Evolutionary conservation across 2,329 filamentous ascomycete genomes (phyloP).

Genomic region (Fusarium buharicum): DNA sequence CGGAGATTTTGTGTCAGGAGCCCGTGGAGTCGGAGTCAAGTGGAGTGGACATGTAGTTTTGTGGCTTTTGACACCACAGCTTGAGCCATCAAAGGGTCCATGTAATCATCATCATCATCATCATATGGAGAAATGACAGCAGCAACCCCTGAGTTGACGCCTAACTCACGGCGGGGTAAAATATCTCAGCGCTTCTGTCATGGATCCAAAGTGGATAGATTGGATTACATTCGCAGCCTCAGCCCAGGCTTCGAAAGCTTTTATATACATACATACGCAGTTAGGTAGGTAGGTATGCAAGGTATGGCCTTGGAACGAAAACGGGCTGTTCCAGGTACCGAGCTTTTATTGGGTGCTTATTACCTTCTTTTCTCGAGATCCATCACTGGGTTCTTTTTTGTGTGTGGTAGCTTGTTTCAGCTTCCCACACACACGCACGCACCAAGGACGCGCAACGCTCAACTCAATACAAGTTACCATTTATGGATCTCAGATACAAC

Average conservation of each 20-base stretch:
- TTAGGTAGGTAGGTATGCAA: too few species aligned
- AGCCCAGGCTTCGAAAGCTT: background rate
- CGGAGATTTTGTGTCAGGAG: too few species aligned
- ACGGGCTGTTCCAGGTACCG: conserved; percentile 16
- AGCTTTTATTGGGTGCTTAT: background rate
- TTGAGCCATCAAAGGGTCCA: conserved; percentile 19
- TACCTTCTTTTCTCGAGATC: background rate
- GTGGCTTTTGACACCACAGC: conserved; percentile 1
- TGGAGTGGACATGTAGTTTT: conserved; percentile 8
- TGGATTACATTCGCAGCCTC: too few species aligned
- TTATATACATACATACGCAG: too few species aligned
- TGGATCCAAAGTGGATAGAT: background rate
- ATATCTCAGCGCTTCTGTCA: conserved; percentile 15
- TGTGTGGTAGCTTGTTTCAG: conserved; percentile 37
- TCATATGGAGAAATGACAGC: background rate
- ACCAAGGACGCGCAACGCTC: conserved; percentile 21
- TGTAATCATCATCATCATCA: conserved; percentile 7
- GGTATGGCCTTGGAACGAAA: background rate
- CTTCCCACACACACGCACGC: conserved; percentile 17
- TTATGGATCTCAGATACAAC: background rate
- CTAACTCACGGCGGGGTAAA: conserved; percentile 24
- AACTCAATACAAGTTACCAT: background rate
- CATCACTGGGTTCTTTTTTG: conserved; percentile 7
- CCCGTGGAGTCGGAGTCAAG: background rate
- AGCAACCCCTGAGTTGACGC: conserved; percentile 17